phyloP scores from a whole-genome alignment of 192 early-diverging fungal species.

The Lunasporangiospora selenospora region DNA sequence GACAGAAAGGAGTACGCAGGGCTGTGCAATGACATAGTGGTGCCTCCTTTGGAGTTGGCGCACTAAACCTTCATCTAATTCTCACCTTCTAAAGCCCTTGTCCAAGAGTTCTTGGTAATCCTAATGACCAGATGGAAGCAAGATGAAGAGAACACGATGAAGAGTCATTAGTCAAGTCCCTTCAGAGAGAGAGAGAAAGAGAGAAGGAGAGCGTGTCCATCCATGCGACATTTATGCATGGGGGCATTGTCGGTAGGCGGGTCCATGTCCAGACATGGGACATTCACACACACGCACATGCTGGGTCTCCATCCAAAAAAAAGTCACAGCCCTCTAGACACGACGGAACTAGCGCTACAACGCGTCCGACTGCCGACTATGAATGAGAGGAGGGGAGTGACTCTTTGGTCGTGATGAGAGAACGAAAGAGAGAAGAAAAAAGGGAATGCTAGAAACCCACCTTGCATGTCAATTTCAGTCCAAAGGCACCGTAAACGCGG shows the following conservation, averaged over 20 bases:
- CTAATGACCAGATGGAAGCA: not conserved
- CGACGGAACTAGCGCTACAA: too few relatives aligned
- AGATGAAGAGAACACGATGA: not conserved
- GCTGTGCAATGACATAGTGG: too few relatives aligned
- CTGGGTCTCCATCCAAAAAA: too few relatives aligned
- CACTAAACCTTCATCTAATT: too few relatives aligned
- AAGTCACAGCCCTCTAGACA: too few relatives aligned
- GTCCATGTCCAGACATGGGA: too few relatives aligned
- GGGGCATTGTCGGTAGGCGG: too few relatives aligned
- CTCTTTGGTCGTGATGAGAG: not conserved
- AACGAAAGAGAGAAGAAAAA: not conserved
- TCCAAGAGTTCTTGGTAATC: constrained; percentile 43
- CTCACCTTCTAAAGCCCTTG: constrained; percentile 41
- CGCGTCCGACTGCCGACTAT: too few relatives aligned
- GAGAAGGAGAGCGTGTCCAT: too few relatives aligned
- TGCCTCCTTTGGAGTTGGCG: not conserved
- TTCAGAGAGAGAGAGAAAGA: not conserved
- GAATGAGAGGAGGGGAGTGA: not conserved
- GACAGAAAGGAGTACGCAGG: not conserved
- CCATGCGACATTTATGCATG: too few relatives aligned
- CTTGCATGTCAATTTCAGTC: constrained; percentile 34
- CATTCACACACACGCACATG: too few relatives aligned
- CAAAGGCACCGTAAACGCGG: constrained; percentile 43
- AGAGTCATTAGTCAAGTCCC: constrained; percentile 1
- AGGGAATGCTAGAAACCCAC: constrained; percentile 3